A percentile compares a stretch with the other conserved stretches of the same genome.
Conservation (phyloP, 441 rosid species). For the Sinapis alba region DNA sequence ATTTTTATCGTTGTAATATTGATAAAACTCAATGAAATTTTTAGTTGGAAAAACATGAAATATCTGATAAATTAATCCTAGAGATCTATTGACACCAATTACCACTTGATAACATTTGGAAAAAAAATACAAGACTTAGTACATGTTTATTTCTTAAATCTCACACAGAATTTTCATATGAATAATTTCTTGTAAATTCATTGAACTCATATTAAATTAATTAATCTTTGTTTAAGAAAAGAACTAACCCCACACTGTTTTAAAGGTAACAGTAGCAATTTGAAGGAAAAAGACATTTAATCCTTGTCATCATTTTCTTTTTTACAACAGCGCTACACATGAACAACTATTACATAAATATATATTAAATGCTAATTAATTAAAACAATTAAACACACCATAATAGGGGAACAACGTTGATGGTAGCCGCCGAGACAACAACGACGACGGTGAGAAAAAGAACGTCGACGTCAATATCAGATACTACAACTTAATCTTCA, state of each 20-base stretch:
- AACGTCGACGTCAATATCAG: conserved; percentile 18
- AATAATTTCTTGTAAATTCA: conserved; percentile 1
- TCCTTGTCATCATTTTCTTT: conserved; percentile 18
- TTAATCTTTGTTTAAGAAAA: neutral
- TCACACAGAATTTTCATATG: neutral
- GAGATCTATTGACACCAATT: neutral
- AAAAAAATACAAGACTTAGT: neutral
- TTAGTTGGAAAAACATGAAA: neutral
- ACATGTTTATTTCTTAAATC: neutral
- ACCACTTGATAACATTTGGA: conserved; percentile 8
- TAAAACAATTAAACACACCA: neutral
- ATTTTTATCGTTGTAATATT: neutral
- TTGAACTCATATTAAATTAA: conserved; percentile 15
- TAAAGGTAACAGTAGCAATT: neutral
- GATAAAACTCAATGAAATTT: neutral
- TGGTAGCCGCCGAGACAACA: conserved; percentile 1
- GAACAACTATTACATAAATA: conserved; percentile 1
- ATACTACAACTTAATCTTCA: conserved; percentile 19
- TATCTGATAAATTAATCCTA: conserved; percentile 1
- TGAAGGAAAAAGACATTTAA: neutral
- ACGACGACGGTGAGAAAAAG: conserved; percentile 1
- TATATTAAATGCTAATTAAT: neutral
- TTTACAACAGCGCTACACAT: neutral
- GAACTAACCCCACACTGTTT: neutral
- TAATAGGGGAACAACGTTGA: conserved; percentile 17